phyloP scores from a whole-genome alignment of 371 early-diverging fungal genomes.

The Catenaria anguillulae region DNA sequence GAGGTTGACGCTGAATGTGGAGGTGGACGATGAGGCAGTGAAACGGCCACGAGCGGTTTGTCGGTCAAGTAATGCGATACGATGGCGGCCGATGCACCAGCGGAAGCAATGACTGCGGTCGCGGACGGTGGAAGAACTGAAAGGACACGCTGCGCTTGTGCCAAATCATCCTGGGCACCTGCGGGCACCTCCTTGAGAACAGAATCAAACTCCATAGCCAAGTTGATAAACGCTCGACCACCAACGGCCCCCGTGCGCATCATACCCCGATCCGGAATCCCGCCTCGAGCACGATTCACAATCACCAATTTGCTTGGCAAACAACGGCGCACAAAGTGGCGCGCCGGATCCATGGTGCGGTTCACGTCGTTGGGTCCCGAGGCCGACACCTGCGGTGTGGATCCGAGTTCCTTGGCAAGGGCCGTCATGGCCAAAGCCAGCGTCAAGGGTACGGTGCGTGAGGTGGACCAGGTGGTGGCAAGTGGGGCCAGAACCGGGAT shows the following conservation, averaged over 20 bases:
- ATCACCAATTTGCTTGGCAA: not conserved
- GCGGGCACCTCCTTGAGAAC: conserved; percentile 17
- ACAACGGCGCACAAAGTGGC: not conserved
- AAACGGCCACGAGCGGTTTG: conserved; percentile 28
- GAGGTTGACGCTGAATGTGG: not conserved
- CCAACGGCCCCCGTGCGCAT: not conserved
- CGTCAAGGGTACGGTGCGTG: not conserved
- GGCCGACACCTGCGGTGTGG: not conserved
- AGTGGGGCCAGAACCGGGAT: not conserved
- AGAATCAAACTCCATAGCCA: not conserved
- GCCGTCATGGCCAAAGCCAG: conserved; percentile 6
- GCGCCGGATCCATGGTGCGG: not conserved
- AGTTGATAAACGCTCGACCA: not conserved
- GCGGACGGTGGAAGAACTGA: conserved; percentile 30
- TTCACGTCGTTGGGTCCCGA: not conserved
- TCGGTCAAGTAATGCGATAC: conserved; percentile 45
- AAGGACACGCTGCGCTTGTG: conserved; percentile 34
- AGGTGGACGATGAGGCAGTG: conserved; percentile 13
- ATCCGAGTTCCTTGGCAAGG: conserved; percentile 5
- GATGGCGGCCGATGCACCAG: conserved; percentile 22
- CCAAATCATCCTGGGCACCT: conserved; percentile 26
- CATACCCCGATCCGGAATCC: conserved; percentile 18
- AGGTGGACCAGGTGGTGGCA: not conserved
- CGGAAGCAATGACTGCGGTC: conserved; percentile 39
- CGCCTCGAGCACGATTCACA: not conserved